Conservation (phyloP, 805 yeast genomes). For the Yarrowia phangngaensis region DNA sequence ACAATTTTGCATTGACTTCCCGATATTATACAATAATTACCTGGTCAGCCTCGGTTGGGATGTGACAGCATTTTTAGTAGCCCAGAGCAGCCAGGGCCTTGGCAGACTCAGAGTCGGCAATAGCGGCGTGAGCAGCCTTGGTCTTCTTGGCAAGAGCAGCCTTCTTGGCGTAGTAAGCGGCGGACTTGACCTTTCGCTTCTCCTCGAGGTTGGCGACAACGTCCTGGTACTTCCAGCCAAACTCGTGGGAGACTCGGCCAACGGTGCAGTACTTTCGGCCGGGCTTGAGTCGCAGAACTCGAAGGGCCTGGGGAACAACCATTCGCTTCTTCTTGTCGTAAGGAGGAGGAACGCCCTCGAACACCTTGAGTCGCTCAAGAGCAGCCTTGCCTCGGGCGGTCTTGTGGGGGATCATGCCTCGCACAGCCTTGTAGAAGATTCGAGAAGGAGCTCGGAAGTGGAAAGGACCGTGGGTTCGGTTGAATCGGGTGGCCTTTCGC, state of each 20-base stretch:
- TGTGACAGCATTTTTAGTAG: slow-evolving; percentile 61
- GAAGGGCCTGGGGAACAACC: slow-evolving; percentile 98
- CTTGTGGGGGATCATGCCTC: slow-evolving; percentile 99
- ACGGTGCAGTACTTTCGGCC: slow-evolving; percentile 99
- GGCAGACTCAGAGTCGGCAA: slow-evolving; percentile 87
- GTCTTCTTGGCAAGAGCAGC: slow-evolving; percentile 91
- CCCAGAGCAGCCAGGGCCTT: slow-evolving; percentile 95
- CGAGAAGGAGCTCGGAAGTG: slow-evolving; percentile 99
- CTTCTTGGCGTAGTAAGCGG: slow-evolving; percentile 99
- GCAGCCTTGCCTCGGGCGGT: slow-evolving; percentile 99
- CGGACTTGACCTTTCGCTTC: slow-evolving; percentile 98
- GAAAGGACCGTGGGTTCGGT: slow-evolving; percentile 99
- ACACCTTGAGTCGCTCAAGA: slow-evolving; percentile 97
- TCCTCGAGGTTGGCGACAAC: slow-evolving; percentile 97
- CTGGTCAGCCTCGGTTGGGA: too few species aligned
- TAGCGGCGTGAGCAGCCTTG: slow-evolving; percentile 77
- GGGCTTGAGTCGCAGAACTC: slow-evolving; percentile 98
- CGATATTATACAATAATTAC: too few species aligned
- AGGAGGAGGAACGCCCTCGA: slow-evolving; percentile 99
- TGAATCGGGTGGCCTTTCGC: slow-evolving; percentile 98
- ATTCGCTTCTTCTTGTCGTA: slow-evolving; percentile 99
- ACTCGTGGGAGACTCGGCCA: slow-evolving; percentile 92
- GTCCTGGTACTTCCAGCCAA: slow-evolving; percentile 99
- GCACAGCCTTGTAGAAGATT: slow-evolving; percentile 98
- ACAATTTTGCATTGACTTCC: too few species aligned